Conservation (phyloP, 805 yeast species). For the Spencermartinsiella europaea region DNA sequence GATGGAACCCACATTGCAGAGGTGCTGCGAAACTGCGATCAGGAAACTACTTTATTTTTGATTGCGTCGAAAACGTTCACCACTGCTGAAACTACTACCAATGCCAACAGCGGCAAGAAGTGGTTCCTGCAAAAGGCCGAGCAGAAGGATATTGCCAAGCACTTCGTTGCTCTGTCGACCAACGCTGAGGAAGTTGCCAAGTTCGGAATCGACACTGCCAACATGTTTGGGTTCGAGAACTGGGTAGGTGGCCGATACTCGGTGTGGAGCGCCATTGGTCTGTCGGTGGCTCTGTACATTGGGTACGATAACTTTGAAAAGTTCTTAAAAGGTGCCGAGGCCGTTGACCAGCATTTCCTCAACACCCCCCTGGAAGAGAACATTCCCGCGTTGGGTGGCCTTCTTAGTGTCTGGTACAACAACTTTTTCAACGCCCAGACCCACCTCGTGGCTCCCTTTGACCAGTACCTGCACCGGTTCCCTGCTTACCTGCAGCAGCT, state of each 20-base stretch:
- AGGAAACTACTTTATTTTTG: constrained; percentile 82
- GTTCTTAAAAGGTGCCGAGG: constrained; percentile 96
- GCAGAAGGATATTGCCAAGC: constrained; percentile 79
- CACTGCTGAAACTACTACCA: constrained; percentile 96
- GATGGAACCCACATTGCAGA: constrained; percentile 98
- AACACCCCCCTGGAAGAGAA: constrained; percentile 82
- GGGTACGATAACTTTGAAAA: constrained; percentile 92
- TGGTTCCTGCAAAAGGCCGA: constrained; percentile 83
- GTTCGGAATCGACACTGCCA: constrained; percentile 95
- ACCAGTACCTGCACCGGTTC: constrained; percentile 98
- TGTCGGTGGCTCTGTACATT: constrained; percentile 89
- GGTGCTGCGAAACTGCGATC: constrained; percentile 67
- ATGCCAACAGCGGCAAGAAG: constrained; percentile 89
- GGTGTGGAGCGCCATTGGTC: constrained; percentile 99
- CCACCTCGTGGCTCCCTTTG: constrained; percentile 96
- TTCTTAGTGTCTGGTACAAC: constrained; percentile 96
- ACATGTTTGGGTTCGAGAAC: constrained; percentile 97
- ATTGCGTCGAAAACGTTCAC: constrained; percentile 98
- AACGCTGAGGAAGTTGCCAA: constrained; percentile 85
- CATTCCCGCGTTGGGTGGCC: constrained; percentile 91
- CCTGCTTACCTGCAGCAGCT: constrained; percentile 98
- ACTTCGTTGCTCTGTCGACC: constrained; percentile 94
- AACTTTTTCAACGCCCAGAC: constrained; percentile 98
- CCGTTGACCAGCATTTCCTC: constrained; percentile 86
- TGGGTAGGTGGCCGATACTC: constrained; percentile 99